Percentiles rank a stretch among this genome's conserved stretches.
Conservation (phyloP, 2,329 filamentous ascomycete genomes). For the Sordariomycetes sp. region DNA sequence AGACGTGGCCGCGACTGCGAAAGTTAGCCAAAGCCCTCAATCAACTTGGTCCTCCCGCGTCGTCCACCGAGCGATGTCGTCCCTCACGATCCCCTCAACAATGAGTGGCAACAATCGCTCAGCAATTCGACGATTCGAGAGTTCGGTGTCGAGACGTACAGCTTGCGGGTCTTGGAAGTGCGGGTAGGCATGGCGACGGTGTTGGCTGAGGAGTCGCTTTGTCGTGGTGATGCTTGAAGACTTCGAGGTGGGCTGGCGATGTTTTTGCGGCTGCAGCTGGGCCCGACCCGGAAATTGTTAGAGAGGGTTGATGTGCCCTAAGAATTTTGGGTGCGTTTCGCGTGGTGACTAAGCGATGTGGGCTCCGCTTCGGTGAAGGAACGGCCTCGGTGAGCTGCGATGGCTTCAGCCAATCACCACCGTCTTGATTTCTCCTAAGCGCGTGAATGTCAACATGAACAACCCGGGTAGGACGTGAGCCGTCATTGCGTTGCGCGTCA, state of each 20-base stretch:
- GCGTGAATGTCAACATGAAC: no score
- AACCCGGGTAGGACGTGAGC: no score
- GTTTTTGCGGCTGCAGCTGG: constrained; percentile 23
- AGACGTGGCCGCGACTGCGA: constrained; percentile 88
- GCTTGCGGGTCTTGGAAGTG: constrained; percentile 69
- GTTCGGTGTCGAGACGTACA: constrained; percentile 41
- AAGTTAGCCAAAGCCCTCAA: constrained; percentile 1
- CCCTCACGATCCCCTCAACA: no score
- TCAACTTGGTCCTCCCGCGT: no score
- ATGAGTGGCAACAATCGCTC: constrained; percentile 5
- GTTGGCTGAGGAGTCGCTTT: constrained; percentile 32
- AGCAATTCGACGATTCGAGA: constrained; percentile 11
- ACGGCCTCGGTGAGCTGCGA: no score
- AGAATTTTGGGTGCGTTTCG: constrained; percentile 9
- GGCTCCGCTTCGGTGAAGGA: no score
- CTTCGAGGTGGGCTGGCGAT: constrained; percentile 25
- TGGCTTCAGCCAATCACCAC: no score
- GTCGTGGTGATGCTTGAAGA: constrained; percentile 23
- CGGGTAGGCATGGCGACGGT: constrained; percentile 61
- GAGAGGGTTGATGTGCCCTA: constrained; percentile 34
- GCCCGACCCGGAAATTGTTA: constrained; percentile 21
- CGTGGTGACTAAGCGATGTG: no score
- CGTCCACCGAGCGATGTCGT: no score
- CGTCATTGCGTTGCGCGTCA: no score
- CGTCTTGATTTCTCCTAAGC: no score